Evolutionary conservation across 805 yeast species (phyloP).

Genomic region (Candida oleophila): DNA sequence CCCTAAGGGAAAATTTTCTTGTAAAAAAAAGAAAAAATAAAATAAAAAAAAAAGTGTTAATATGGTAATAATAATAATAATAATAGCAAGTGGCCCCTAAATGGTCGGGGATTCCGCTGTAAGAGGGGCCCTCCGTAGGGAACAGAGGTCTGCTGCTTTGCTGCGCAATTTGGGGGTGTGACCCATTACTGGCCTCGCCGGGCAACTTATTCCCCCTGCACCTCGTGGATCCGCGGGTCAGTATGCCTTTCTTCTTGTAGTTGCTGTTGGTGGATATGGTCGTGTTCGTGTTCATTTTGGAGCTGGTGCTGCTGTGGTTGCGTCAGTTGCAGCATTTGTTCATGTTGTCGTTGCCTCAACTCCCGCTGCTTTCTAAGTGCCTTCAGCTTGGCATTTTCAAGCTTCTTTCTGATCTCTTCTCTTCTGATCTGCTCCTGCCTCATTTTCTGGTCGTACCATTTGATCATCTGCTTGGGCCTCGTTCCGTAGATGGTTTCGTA

Average conservation of each 20-base stretch:
- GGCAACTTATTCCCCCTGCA: neutral
- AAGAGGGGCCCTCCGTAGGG: too few species aligned
- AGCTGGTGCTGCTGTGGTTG: neutral
- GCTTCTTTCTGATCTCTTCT: constrained; percentile 33
- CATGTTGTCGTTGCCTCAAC: constrained; percentile 12
- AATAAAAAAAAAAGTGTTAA: too few species aligned
- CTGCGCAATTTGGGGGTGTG: too few species aligned
- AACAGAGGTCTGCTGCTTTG: too few species aligned
- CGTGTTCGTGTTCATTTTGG: neutral
- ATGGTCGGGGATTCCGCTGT: too few species aligned
- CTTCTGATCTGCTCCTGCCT: constrained; percentile 30
- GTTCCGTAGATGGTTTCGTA: constrained; percentile 51
- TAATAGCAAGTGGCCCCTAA: too few species aligned
- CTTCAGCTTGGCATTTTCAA: constrained; percentile 36
- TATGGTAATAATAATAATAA: too few species aligned
- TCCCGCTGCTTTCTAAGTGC: constrained; percentile 26
- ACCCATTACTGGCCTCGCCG: neutral
- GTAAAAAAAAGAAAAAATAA: neutral
- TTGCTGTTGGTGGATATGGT: neutral
- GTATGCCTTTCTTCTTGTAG: neutral
- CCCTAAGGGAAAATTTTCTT: neutral
- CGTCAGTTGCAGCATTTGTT: constrained; percentile 1
- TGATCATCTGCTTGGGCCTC: constrained; percentile 50
- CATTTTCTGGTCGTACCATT: constrained; percentile 44
- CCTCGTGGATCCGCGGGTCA: neutral